Evolutionary conservation across 163 green algal species (phyloP).

Genomic region (Chlamydomonas reinhardtii): DNA sequence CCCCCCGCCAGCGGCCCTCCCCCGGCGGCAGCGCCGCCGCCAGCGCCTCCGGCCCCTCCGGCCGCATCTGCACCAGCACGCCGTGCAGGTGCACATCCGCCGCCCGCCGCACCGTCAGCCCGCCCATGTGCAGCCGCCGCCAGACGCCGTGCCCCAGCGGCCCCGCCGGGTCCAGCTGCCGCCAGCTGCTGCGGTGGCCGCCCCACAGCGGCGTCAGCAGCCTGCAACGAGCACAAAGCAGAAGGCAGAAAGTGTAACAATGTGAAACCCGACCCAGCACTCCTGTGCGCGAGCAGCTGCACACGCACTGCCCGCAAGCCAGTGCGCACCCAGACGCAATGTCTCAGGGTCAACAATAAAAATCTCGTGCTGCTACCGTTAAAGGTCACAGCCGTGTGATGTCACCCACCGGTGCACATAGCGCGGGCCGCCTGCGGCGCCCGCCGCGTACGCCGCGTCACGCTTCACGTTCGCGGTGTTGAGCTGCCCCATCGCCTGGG

Average conservation of each 20-base stretch:
- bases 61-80: conserved; percentile 35
- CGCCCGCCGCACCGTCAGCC: background rate
- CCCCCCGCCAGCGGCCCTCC: conserved; percentile 17
- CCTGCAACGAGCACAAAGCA: too few species aligned
- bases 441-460: background rate
- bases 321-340: too few species aligned
- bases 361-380: too few species aligned
- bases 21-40: conserved; percentile 8
- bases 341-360: too few species aligned
- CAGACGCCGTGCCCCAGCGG: conserved; percentile 8
- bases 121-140: conserved; percentile 3
- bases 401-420: conserved; percentile 3
- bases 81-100: conserved; percentile 34
- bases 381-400: too few species aligned
- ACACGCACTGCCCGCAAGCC: too few species aligned
- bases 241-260: too few species aligned
- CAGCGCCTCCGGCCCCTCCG: background rate
- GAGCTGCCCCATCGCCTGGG: conserved; percentile 5
- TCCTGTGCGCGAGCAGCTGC: too few species aligned
- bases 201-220: conserved; percentile 30
- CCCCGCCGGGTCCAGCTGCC: conserved; percentile 23
- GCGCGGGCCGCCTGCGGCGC: background rate
- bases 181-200: conserved; percentile 1
- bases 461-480: conserved; percentile 1
- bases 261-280: too few species aligned